Percentiles rank a stretch among this genome's conserved stretches.
These are phyloP conservation scores for Santalum album DNA, from an alignment of 164 flowering plant species.

Conservation along the genomic window DNA sequence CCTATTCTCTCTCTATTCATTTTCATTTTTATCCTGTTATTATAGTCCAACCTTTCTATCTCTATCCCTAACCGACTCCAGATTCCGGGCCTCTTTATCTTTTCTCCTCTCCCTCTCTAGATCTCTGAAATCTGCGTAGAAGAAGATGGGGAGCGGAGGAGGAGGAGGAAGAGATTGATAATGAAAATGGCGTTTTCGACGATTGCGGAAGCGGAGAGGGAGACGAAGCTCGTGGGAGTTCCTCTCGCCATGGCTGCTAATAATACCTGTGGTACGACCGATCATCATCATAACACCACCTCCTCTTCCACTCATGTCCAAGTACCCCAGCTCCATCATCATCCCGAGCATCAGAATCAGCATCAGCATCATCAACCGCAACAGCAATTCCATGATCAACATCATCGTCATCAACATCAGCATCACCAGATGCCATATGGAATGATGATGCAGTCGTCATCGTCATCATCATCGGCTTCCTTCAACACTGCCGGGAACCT, in stretches of 20 bases:
- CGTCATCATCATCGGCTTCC: slow-evolving; percentile 38
- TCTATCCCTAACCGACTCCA: slow-evolving; percentile 3
- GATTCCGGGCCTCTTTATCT: background rate
- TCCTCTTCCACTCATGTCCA: too few species aligned
- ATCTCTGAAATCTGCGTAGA: background rate
- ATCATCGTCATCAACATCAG: slow-evolving; percentile 18
- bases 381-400: slow-evolving; percentile 17
- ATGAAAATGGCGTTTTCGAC: slow-evolving; percentile 24
- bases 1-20: slow-evolving; percentile 3
- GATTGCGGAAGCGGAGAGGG: slow-evolving; percentile 13
- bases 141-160: too few species aligned
- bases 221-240: slow-evolving; percentile 9
- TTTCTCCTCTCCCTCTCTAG: slow-evolving; percentile 10
- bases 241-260: slow-evolving; percentile 31
- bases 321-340: too few species aligned
- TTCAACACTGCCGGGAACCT: slow-evolving; percentile 26
- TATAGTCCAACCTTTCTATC: background rate
- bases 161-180: too few species aligned
- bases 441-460: slow-evolving; percentile 45
- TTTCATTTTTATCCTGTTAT: too few species aligned
- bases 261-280: slow-evolving; percentile 15
- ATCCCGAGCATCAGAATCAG: slow-evolving; percentile 8
- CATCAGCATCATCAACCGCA: slow-evolving; percentile 19
- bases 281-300: too few species aligned
- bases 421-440: slow-evolving; percentile 42